These are phyloP conservation scores for Phytopythium boreale DNA, from an alignment of 352 stramenopile genomes.

Conservation along the genomic window DNA sequence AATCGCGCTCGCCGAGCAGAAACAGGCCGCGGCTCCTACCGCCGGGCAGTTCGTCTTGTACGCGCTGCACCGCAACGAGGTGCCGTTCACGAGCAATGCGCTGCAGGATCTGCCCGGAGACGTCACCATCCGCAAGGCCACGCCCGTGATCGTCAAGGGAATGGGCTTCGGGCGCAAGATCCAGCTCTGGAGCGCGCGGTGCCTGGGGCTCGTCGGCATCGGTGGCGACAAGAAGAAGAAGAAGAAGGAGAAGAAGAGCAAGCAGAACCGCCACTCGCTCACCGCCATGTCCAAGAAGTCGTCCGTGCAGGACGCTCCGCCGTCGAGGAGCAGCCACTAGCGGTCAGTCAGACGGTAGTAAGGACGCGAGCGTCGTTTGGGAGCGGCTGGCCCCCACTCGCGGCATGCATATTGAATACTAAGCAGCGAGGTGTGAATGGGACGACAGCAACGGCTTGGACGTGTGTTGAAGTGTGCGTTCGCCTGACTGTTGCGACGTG, in stretches of 20 bases:
- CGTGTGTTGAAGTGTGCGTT: too few relatives aligned
- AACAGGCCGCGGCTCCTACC: slow-evolving; percentile 11
- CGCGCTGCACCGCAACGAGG: slow-evolving; percentile 60
- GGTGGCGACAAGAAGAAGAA: slow-evolving; percentile 22
- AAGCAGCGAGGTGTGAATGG: background rate
- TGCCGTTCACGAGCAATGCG: slow-evolving; percentile 54
- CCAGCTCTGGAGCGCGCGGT: slow-evolving; percentile 21
- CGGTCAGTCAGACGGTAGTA: background rate
- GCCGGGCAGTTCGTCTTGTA: slow-evolving; percentile 34
- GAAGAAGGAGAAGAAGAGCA: slow-evolving; percentile 4
- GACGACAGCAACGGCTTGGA: too few relatives aligned
- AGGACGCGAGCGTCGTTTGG: background rate
- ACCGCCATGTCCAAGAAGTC: slow-evolving; percentile 1
- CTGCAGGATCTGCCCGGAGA: slow-evolving; percentile 30
- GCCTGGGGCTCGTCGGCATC: slow-evolving; percentile 19
- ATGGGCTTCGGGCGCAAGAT: slow-evolving; percentile 36
- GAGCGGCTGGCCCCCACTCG: background rate
- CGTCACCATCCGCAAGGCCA: slow-evolving; percentile 18
- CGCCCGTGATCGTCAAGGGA: slow-evolving; percentile 51
- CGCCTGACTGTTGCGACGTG: too few relatives aligned
- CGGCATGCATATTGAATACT: background rate
- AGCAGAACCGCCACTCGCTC: background rate
- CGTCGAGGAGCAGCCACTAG: slow-evolving; percentile 6
- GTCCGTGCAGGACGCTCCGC: background rate
- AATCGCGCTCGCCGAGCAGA: slow-evolving; percentile 27